Percentiles rank a stretch among this genome's conserved stretches.
phyloP scores from a whole-genome alignment of 2,329 filamentous ascomycete species.

The Ascomycota sp. region DNA sequence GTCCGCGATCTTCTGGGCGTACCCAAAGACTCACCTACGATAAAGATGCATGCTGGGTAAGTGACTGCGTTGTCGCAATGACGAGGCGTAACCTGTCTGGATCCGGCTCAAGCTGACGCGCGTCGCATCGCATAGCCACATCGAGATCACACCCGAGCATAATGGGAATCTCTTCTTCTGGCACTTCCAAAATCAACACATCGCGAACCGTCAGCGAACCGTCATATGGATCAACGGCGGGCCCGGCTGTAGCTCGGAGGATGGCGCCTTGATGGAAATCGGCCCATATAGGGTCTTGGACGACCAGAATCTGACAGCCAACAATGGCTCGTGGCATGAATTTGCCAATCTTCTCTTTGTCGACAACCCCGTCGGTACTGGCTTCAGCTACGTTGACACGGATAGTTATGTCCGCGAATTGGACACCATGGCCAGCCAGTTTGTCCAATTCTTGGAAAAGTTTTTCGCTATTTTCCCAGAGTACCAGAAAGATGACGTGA shows the following conservation, averaged over 20 bases:
- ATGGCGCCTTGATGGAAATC: constrained; percentile 89
- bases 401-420: constrained; percentile 74
- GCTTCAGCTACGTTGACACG: constrained; percentile 87
- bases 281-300: constrained; percentile 78
- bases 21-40: constrained; percentile 45
- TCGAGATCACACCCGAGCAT: constrained; percentile 67
- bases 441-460: constrained; percentile 74
- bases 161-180: constrained; percentile 97
- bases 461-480: constrained; percentile 84
- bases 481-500: constrained; percentile 76
- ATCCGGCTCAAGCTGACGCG: constrained; percentile 6
- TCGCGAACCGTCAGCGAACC: constrained; percentile 74
- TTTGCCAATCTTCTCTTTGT: constrained; percentile 95
- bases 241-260: constrained; percentile 91
- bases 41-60: constrained; percentile 98
- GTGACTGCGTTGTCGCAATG: constrained; percentile 10
- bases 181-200: constrained; percentile 91
- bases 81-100: neutral
- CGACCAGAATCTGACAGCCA: constrained; percentile 49
- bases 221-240: constrained; percentile 96
- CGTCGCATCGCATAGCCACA: constrained; percentile 39
- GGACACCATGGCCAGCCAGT: constrained; percentile 73
- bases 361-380: constrained; percentile 90
- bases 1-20: constrained; percentile 70
- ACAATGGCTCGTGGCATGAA: constrained; percentile 96